Conservation (phyloP, 2,329 filamentous ascomycete genomes). For the Exophiala phaeomuriformis region DNA sequence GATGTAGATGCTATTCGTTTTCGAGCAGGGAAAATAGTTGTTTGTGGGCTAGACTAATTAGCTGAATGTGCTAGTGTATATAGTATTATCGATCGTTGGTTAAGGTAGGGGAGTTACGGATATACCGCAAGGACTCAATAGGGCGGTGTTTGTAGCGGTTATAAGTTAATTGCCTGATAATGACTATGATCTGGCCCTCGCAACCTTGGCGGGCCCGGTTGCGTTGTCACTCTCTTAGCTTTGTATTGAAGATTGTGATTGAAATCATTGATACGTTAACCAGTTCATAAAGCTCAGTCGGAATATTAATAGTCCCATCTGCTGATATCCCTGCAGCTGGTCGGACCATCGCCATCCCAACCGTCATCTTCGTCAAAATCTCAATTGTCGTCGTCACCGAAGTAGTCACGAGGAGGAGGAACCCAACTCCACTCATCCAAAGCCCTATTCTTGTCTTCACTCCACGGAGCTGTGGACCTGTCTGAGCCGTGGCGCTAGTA, state of each 20-base stretch:
- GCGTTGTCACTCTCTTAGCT: too few relatives aligned
- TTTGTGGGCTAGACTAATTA: conserved; percentile 25
- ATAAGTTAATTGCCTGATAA: conserved; percentile 22
- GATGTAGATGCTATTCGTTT: too few relatives aligned
- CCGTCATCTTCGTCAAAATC: too few relatives aligned
- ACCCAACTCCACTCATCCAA: too few relatives aligned
- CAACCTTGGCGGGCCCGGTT: conserved; percentile 19
- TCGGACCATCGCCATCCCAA: too few relatives aligned
- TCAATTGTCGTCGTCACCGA: too few relatives aligned
- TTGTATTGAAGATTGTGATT: too few relatives aligned
- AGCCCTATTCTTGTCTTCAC: too few relatives aligned
- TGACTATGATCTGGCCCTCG: conserved; percentile 15
- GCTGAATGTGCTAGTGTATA: conserved; percentile 25
- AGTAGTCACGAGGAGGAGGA: too few relatives aligned
- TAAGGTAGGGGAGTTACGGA: conserved; percentile 19
- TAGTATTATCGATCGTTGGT: conserved; percentile 14
- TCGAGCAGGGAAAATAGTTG: conserved; percentile 13
- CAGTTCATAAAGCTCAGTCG: neutral
- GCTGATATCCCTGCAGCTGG: too few relatives aligned
- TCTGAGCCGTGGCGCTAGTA: too few relatives aligned
- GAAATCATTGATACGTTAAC: neutral
- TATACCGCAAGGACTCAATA: conserved; percentile 23
- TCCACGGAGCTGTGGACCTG: too few relatives aligned
- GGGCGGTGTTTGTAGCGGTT: conserved; percentile 23
- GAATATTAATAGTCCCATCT: neutral